Evolutionary conservation across 441 rosid species (phyloP), one percentile per base, ranked within the genome.

Genomic region (Dalechampia spathulata): DNA sequence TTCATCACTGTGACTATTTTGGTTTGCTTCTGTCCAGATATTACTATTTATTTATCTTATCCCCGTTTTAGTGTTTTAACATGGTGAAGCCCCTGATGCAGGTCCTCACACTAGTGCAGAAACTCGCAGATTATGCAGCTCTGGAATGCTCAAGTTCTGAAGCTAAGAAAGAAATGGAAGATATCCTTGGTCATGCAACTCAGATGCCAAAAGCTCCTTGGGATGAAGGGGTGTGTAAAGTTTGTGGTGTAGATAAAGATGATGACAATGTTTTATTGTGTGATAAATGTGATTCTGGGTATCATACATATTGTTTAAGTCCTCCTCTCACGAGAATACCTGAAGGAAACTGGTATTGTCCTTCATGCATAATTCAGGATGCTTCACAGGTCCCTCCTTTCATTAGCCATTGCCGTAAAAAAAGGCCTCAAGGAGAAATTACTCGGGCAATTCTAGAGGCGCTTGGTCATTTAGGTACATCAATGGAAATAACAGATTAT

Each of bases 341-440:
- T 15, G 87, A 75, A 37, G 87, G 87, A 56, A 78, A 81, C 64
- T 81, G 87, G 87, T 81, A 76, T 62, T 81, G 87, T 63, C 83
- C 87, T 50, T 67, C 74, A 25, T 81, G 87, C 75, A 70, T 50
- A 27, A 55, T 30, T 60, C 65, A 61, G 46, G 75, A 55, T 59
- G 57, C 61, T 48, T 64, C 65, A 28, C 65, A 64, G 55, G 70
- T 45, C 39, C 63, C 57, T 64, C 72, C 16, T 38, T 47, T 67
- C 28, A 28, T 38, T 64, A 44, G 52, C 58, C 60, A 48, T 21
- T 63, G 20, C 58, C 64, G 10, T 28, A 71, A 66, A 42, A 68
- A 41, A 67, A 78, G 61, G 55, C 45, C 17, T 45, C 75, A 60
- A 37, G 79, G 85, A 46, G 74, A 78, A 61, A 55, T 78, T 44